Evolutionary conservation across 257 asterid genomes (phyloP).

Genomic region (Leonotis leonurus): DNA sequence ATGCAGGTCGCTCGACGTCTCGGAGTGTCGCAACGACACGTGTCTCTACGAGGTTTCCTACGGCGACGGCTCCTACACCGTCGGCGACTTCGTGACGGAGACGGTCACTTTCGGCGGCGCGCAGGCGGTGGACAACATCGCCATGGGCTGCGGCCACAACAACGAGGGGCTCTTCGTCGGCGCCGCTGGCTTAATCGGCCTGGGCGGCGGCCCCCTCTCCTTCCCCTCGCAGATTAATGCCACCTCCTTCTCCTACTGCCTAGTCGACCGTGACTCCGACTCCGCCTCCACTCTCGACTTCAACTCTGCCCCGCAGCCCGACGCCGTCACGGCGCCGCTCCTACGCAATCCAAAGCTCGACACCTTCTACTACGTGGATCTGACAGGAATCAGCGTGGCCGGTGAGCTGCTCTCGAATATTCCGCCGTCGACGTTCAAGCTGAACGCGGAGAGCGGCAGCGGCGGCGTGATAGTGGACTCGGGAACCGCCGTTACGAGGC

Average conservation of each 20-base stretch:
- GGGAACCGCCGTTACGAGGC: slow-evolving; percentile 85
- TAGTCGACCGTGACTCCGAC: slow-evolving; percentile 79
- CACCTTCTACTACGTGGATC: slow-evolving; percentile 67
- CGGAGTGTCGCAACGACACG: slow-evolving; percentile 58
- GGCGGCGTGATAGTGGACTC: slow-evolving; percentile 92
- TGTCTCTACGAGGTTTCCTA: slow-evolving; percentile 85
- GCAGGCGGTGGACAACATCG: slow-evolving; percentile 51
- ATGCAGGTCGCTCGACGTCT: slow-evolving; percentile 79
- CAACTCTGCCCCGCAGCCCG: slow-evolving; percentile 32
- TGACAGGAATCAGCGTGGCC: slow-evolving; percentile 68
- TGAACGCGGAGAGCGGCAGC: slow-evolving; percentile 44
- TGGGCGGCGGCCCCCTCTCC: slow-evolving; percentile 83
- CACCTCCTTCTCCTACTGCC: slow-evolving; percentile 72
- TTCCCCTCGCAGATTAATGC: slow-evolving; percentile 81
- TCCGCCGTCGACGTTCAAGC: slow-evolving; percentile 38
- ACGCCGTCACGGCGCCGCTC: slow-evolving; percentile 60
- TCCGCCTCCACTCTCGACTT: slow-evolving; percentile 76
- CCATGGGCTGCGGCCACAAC: slow-evolving; percentile 91
- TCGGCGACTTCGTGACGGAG: slow-evolving; percentile 83
- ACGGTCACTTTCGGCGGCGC: slow-evolving; percentile 56
- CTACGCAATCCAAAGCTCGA: slow-evolving; percentile 49
- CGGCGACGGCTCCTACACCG: slow-evolving; percentile 96
- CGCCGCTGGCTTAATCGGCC: slow-evolving; percentile 80
- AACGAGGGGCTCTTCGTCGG: slow-evolving; percentile 88
- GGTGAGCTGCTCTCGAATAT: slow-evolving; percentile 47